Evolutionary conservation across 768 basidiomycete genomes (phyloP).

Genomic region (Cystoderma amianthinum): DNA sequence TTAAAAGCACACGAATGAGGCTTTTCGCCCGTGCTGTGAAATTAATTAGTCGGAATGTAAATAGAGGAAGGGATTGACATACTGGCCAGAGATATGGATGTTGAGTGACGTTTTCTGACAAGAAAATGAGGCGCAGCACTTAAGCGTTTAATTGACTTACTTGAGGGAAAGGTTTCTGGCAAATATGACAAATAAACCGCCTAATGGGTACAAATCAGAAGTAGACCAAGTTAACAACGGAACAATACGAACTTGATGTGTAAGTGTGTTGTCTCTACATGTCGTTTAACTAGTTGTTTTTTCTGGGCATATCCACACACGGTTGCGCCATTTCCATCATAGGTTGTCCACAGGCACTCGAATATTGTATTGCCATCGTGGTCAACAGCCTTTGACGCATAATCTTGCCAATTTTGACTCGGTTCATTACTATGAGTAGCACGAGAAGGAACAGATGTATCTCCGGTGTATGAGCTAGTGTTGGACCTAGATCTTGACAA

Average conservation of each 20-base stretch:
- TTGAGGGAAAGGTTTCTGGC: constrained; percentile 46
- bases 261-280: constrained; percentile 58
- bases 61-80: background rate
- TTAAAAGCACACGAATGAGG: constrained; percentile 45
- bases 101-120: constrained; percentile 48
- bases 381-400: constrained; percentile 5
- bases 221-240: background rate
- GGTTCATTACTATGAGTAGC: too few species aligned
- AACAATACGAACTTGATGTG: constrained; percentile 42
- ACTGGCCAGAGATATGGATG: constrained; percentile 37
- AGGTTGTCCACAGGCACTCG: constrained; percentile 19
- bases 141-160: constrained; percentile 8
- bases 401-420: constrained; percentile 3
- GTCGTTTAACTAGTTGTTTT: constrained; percentile 64
- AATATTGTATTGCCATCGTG: constrained; percentile 13
- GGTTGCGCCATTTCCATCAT: constrained; percentile 10
- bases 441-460: background rate
- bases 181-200: constrained; percentile 43
- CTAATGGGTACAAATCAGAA: constrained; percentile 24
- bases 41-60: background rate
- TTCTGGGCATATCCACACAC: constrained; percentile 21
- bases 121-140: constrained; percentile 1
- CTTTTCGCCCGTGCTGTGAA: constrained; percentile 43
- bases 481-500: background rate
- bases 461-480: background rate